A percentile compares a stretch with the other conserved stretches of the same genome.
Evolutionary conservation across 768 basidiomycete genomes (phyloP).

Genomic region (Amanita subjunquillea): DNA sequence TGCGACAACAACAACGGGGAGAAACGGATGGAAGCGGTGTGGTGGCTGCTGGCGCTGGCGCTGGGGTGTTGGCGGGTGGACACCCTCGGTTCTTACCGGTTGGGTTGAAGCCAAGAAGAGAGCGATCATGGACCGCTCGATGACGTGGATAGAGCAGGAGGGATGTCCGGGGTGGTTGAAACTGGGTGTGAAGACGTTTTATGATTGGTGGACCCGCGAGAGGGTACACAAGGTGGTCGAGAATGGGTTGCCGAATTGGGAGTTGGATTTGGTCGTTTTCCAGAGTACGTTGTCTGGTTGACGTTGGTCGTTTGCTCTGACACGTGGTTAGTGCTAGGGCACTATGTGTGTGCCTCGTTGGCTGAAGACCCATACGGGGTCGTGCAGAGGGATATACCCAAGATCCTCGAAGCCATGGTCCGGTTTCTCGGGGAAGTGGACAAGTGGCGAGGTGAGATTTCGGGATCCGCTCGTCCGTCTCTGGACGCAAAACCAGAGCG

Average conservation of each 20-base stretch:
- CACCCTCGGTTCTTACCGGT: too few relatives aligned
- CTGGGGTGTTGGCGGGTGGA: not conserved
- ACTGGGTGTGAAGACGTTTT: not conserved
- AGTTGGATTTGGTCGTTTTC: constrained; percentile 51
- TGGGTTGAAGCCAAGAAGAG: constrained; percentile 1
- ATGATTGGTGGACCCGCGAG: constrained; percentile 48
- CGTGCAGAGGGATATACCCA: constrained; percentile 79
- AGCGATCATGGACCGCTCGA: not conserved
- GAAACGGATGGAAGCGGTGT: constrained; percentile 15
- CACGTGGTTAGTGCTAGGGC: constrained; percentile 38
- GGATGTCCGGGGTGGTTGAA: not conserved
- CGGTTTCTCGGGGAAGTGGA: constrained; percentile 61
- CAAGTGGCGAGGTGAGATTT: constrained; percentile 45
- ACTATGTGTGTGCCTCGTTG: constrained; percentile 61
- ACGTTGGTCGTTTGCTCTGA: not conserved
- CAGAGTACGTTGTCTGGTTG: too few relatives aligned
- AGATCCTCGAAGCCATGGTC: constrained; percentile 67
- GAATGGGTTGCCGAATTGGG: constrained; percentile 45
- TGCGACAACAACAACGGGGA: constrained; percentile 9
- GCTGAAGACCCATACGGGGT: constrained; percentile 75
- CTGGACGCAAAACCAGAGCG: constrained; percentile 10
- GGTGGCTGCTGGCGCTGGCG: constrained; percentile 5
- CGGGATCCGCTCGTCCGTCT: constrained; percentile 17
- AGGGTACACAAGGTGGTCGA: constrained; percentile 43
- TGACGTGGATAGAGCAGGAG: not conserved